Percentiles rank a stretch among this genome's conserved stretches.
These are phyloP conservation scores for Aspergillus transmontanensis DNA, from an alignment of 2,329 filamentous ascomycete genomes.

Conservation along the genomic window DNA sequence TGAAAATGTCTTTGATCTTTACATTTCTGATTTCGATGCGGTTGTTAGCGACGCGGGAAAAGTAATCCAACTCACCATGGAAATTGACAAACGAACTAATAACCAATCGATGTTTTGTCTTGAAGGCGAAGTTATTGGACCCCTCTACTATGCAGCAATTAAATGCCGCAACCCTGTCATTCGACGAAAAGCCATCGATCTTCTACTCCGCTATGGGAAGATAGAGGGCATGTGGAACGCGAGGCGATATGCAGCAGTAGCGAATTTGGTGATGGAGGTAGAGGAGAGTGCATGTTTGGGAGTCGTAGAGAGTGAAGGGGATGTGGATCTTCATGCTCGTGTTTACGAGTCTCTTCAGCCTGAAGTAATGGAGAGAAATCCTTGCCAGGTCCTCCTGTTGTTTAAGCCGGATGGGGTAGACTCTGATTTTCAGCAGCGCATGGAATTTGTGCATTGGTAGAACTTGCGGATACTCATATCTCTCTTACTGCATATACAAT, in stretches of 20 bases:
- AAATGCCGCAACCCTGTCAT: background rate
- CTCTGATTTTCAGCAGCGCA: background rate
- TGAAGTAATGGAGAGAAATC: background rate
- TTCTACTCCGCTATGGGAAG: background rate
- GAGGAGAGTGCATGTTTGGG: background rate
- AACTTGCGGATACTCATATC: background rate
- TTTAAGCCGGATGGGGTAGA: background rate
- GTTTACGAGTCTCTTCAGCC: background rate
- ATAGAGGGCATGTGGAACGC: constrained; percentile 2
- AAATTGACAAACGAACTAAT: background rate
- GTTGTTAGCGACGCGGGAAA: background rate
- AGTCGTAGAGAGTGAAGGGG: background rate
- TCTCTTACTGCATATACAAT: background rate
- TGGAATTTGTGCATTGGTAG: background rate
- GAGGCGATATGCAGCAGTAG: background rate
- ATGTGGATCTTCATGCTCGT: background rate
- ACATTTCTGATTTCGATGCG: background rate
- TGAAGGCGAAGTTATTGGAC: background rate
- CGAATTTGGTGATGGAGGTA: background rate
- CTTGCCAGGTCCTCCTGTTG: background rate
- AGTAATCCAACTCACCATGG: background rate
- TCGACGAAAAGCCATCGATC: background rate
- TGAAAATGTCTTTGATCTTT: background rate
- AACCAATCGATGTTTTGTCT: background rate
- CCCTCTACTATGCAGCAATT: background rate